Conservation (phyloP, 2,329 filamentous ascomycete species). For the Ascocoryne sarcoides region DNA sequence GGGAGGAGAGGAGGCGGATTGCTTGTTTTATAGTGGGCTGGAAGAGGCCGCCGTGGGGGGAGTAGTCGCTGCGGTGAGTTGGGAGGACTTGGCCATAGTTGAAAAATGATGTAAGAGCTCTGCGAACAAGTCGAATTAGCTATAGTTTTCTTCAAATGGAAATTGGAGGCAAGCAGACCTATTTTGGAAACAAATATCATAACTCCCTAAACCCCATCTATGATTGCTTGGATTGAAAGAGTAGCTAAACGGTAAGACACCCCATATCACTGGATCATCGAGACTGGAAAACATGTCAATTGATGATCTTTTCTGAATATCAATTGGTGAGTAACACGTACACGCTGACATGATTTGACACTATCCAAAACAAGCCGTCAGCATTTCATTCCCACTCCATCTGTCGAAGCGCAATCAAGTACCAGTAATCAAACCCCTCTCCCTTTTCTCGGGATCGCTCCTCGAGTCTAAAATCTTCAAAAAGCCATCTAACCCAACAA, state of each 20-base stretch:
- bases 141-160: background rate
- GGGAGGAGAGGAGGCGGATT: conserved; percentile 68
- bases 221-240: conserved; percentile 64
- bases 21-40: conserved; percentile 84
- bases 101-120: conserved; percentile 71
- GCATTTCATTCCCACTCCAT: conserved; percentile 1
- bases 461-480: conserved; percentile 67
- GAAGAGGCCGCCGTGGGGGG: conserved; percentile 67
- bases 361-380: conserved; percentile 34
- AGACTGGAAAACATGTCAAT: conserved; percentile 45
- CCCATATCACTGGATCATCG: conserved; percentile 94
- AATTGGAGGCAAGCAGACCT: conserved; percentile 42
- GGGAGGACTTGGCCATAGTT: conserved; percentile 82
- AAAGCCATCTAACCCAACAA: conserved; percentile 68
- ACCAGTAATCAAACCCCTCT: conserved; percentile 79
- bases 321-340: conserved; percentile 41
- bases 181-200: conserved; percentile 92
- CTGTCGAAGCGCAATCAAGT: conserved; percentile 1
- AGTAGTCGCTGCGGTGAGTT: conserved; percentile 74
- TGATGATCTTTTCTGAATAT: conserved; percentile 2
- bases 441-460: conserved; percentile 53
- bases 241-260: conserved; percentile 69
- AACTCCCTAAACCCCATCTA: conserved; percentile 83
- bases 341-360: conserved; percentile 85
- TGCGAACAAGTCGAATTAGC: conserved; percentile 29